Conservation (phyloP, 179 eudicot genomes). For the Sideroxylon spinosum region DNA sequence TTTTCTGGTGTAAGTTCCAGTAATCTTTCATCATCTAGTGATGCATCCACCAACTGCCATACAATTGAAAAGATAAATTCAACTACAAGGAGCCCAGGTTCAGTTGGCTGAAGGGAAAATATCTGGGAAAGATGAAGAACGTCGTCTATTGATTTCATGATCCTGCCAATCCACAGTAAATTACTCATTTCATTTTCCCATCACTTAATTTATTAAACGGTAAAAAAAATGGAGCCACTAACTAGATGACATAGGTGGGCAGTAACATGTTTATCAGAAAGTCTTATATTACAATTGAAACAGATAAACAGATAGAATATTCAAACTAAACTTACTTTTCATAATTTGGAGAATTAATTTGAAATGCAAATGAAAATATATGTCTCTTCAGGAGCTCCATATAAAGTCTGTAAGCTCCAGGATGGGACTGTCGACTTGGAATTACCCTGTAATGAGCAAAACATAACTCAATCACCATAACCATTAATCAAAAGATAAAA, state of each 20-base stretch:
- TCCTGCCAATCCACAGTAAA: slow-evolving; percentile 45
- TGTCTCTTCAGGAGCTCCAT: slow-evolving; percentile 73
- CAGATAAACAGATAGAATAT: background rate
- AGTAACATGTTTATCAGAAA: background rate
- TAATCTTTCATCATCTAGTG: slow-evolving; percentile 86
- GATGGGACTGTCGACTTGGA: slow-evolving; percentile 56
- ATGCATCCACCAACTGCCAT: slow-evolving; percentile 85
- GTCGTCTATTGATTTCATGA: slow-evolving; percentile 65
- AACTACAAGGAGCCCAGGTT: slow-evolving; percentile 66
- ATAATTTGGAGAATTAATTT: slow-evolving; percentile 48
- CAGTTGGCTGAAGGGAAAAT: slow-evolving; percentile 50
- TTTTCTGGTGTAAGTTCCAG: slow-evolving; percentile 69
- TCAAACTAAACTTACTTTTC: slow-evolving; percentile 35
- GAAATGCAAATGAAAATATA: slow-evolving; percentile 54
- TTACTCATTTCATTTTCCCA: background rate
- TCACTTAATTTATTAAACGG: background rate
- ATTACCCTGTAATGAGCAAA: slow-evolving; percentile 46
- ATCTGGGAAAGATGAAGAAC: slow-evolving; percentile 57
- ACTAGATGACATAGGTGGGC: background rate
- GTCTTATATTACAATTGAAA: background rate
- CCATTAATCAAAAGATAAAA: background rate
- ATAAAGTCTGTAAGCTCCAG: slow-evolving; percentile 75
- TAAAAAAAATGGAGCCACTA: background rate
- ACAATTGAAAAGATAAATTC: slow-evolving; percentile 64
- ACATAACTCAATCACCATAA: background rate